Evolutionary conservation across 805 yeast species (phyloP), one percentile per base, ranked within the genome.

Genomic region (Geotrichum ghanense): DNA sequence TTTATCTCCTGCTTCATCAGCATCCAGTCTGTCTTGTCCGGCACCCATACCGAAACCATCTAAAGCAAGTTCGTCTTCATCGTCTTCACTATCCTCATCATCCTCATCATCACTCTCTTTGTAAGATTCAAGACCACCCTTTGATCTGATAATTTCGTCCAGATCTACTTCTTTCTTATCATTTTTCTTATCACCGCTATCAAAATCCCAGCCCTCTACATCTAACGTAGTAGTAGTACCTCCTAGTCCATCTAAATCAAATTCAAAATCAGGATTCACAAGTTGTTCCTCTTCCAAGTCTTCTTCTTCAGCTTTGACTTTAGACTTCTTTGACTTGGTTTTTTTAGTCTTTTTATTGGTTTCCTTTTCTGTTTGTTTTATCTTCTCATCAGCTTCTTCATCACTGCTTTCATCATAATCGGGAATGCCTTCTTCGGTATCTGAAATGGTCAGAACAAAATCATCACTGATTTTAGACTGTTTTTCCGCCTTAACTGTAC

Each of bases 101-200:
- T 58, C 61, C 2, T 53, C 63, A 10, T 58, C 62, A 52, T 42
- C 61, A 3, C 61, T 68, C 9, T 57, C 60, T 16, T 66, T 70
- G 14, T 70, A 76, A 45, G 76, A 75, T 3, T 74, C 68, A 46
- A 81, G 68, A 39, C 95, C 86, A 62, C 96, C 95, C 56, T 85
- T 89, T 63, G 89, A 75, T 66, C 81, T 79, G 55, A 90, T 83
- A 46, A 90, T 90, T 12, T 79, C 79, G 57, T 90, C 96, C 51
- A 90, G 71, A 68, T 90, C 95, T 6, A 87, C 95, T 50, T 80
- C 85, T 51, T 74, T 76, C 47, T 54, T 50, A 14, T 49, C 57
- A 16, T n/a, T 39, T 24, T 44, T 61, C 3, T 58, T 66, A 14
- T 57, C 58, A 14, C 64, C 65, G 19, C 71, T 64, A 42, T 73